These are phyloP conservation scores for Cytospora schulzeri DNA, from an alignment of 2,329 filamentous ascomycete species.

Conservation along the genomic window DNA sequence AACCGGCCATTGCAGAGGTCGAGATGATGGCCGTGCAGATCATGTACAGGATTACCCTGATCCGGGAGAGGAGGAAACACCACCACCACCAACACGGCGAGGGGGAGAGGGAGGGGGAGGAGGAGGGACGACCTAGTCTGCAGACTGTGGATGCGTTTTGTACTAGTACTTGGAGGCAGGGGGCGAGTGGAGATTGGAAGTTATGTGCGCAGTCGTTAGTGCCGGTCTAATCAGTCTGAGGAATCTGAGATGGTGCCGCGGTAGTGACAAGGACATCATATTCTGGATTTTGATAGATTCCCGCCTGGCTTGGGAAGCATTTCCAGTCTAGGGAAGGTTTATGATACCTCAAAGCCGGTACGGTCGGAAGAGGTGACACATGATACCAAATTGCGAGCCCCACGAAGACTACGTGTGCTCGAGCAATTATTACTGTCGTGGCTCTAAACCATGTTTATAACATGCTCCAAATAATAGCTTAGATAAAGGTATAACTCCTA, in stretches of 20 bases:
- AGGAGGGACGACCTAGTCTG: background rate
- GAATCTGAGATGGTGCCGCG: background rate
- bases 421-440: too few relatives aligned
- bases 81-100: background rate
- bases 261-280: background rate
- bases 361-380: background rate
- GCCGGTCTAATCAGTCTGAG: conserved; percentile 6
- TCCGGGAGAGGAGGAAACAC: conserved; percentile 7
- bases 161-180: conserved; percentile 26
- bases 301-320: too few relatives aligned
- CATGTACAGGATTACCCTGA: conserved; percentile 22
- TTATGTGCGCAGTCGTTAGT: conserved; percentile 19
- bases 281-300: background rate
- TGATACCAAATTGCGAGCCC: background rate
- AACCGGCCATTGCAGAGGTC: conserved; percentile 17
- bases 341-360: background rate
- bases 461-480: background rate
- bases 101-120: background rate
- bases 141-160: conserved; percentile 20
- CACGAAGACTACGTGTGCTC: background rate
- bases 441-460: background rate
- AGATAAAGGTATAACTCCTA: too few relatives aligned
- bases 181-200: conserved; percentile 22
- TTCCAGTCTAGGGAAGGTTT: too few relatives aligned
- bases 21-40: conserved; percentile 26